phyloP scores from a whole-genome alignment of 495 filamentous ascomycete genomes.

The Xylaria venustula region DNA sequence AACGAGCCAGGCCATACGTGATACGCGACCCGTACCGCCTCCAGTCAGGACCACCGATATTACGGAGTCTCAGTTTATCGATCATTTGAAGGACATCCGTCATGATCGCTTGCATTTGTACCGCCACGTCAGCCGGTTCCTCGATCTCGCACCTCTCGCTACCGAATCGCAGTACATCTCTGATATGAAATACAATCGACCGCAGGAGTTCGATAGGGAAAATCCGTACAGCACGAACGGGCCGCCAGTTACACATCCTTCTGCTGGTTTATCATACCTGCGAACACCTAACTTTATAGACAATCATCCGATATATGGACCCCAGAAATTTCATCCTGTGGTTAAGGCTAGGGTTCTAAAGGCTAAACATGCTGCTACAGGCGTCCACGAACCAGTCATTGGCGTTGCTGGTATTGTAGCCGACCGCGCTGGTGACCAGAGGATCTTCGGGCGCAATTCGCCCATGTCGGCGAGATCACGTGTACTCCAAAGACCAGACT shows the following conservation, averaged over 20 bases:
- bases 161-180: neutral
- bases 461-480: neutral
- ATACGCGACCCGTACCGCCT: slow-evolving; percentile 15
- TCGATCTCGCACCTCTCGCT: slow-evolving; percentile 49
- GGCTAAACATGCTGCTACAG: slow-evolving; percentile 23
- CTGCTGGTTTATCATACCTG: slow-evolving; percentile 82
- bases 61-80: slow-evolving; percentile 58
- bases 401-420: slow-evolving; percentile 53
- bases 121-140: slow-evolving; percentile 51
- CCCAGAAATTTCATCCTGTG: slow-evolving; percentile 60
- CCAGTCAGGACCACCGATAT: slow-evolving; percentile 40
- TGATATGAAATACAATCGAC: slow-evolving; percentile 19
- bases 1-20: slow-evolving; percentile 31
- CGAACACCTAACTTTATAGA: slow-evolving; percentile 65
- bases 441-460: neutral
- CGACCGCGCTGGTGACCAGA: slow-evolving; percentile 7
- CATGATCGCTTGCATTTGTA: slow-evolving; percentile 46
- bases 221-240: slow-evolving; percentile 59
- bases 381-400: slow-evolving; percentile 27
- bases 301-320: slow-evolving; percentile 84
- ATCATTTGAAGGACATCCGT: slow-evolving; percentile 61
- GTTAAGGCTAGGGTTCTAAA: slow-evolving; percentile 68
- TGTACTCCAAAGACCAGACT: slow-evolving; percentile 50
- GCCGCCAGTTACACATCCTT: slow-evolving; percentile 85
- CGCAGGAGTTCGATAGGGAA: slow-evolving; percentile 9